Evolutionary conservation across 768 basidiomycete species (phyloP), one percentile per base, ranked within the genome.

Genomic region (Tephrocybe rancida): DNA sequence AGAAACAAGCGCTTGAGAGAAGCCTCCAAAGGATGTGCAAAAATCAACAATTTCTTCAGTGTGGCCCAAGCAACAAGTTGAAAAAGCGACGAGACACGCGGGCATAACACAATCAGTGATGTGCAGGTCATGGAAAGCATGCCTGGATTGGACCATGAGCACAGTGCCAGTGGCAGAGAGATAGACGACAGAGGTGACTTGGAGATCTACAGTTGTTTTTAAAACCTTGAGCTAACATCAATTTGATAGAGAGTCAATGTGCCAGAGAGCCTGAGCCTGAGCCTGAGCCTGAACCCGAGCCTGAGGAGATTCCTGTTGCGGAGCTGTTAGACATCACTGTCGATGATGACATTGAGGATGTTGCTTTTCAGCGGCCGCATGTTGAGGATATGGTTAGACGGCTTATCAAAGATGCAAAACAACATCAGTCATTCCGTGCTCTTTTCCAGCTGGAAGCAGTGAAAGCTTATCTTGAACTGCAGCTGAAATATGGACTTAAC

Each of bases 381-480:
- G 16, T 25, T 2, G 29, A 41, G 37, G 4, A 16, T 2, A 18
- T 29, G 10, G 21, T 50, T 8, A 16, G 37, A 14, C 21, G 21
- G 22, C 27, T 61, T 7, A 50, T 61, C 21, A 26, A 52, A 18
- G 53, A 50, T 22, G 57, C 54, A 26, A 48, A 30, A 43, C 5
- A n/a, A n/a, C 54, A 58, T 25, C 46, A 58, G 16, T 52, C 45
- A 9, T 61, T 46, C 41, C 3, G 54, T 21, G 26, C 53, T 8
- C 9, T 56, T 10, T 58, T 61, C 41, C 55, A 61, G 30, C 26
- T 58, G 4, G 29, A 61, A 14, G 44, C 57, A 4, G 46, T 61
- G 8, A 58, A 58, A 25, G 43, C 27, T 48, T 58, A 52, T 38
- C 35, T 61, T 18, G 49, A 42, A 45, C 44, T 61, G 7, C 26